Evolutionary conservation across 1,284 basidiomycete genomes (phyloP).

Genomic region (Malassezia cuniculi): DNA sequence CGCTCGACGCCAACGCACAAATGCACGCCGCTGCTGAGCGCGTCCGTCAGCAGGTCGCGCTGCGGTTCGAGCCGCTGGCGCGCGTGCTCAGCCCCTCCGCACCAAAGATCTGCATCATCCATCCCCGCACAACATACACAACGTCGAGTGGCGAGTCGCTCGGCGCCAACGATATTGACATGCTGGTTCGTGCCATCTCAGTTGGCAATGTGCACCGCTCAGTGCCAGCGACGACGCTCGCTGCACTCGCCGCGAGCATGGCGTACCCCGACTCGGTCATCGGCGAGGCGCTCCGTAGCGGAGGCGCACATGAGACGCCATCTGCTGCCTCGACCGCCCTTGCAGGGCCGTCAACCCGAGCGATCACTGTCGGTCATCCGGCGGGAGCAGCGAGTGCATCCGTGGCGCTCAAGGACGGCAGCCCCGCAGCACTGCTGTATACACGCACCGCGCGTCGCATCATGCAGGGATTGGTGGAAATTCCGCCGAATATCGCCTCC

Average conservation of each 20-base stretch:
- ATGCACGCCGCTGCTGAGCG: conserved; percentile 24
- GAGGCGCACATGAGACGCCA: too few relatives aligned
- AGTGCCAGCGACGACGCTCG: conserved; percentile 33
- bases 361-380: conserved; percentile 36
- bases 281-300: conserved; percentile 8
- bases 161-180: conserved; percentile 16
- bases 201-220: conserved; percentile 38
- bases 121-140: conserved; percentile 20
- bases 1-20: conserved; percentile 21
- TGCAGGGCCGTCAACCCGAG: conserved; percentile 5
- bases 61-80: conserved; percentile 14
- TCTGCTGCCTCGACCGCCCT: not conserved
- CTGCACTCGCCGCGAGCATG: conserved; percentile 22
- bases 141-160: conserved; percentile 22
- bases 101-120: conserved; percentile 41
- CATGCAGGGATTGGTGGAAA: conserved; percentile 22
- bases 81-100: conserved; percentile 22
- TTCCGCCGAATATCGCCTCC: conserved; percentile 9
- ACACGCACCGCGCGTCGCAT: conserved; percentile 32
- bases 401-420: conserved; percentile 11
- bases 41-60: conserved; percentile 19
- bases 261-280: conserved; percentile 23
- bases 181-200: conserved; percentile 31
- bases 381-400: conserved; percentile 31
- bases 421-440: conserved; percentile 25